Base-by-base conservation (phyloP, 768 basidiomycete genomes). In the Russula lepida region DNA sequence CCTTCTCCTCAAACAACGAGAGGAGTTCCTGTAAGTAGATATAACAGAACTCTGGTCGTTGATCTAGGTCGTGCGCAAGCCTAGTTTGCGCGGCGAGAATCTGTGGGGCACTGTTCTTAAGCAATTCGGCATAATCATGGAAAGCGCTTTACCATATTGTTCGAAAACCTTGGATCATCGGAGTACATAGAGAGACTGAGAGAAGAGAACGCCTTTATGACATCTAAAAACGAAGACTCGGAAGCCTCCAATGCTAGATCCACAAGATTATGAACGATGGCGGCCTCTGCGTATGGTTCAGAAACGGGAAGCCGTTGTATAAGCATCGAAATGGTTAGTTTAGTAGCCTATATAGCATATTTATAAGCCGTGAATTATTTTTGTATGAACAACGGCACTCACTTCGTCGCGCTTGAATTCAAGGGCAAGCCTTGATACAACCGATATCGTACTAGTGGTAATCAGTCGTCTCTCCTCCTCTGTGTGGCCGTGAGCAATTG, bases 61-160 rank as follows among this genome's bases (percentile, higher is more conserved):
- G 79, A 66, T 79, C 74, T 28, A 95, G 70, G 66, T 92, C 90
- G 69, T 86, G 85, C 2, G 93, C 91, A 32, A 98, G 79, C 53
- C 89, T 81, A 3, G 93, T 95, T 72, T 95, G 93, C 4, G 94
- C 93, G 11, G 92, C 90, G 41, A 97, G 76, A 17, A 97, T 83
- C 89, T 92, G 65, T 4, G 63, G 15, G 53, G 11, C 25, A 6
- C 23, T n/a, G 6, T 41, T 52, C 27, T 55, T 33, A 50, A 44
- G 28, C 30, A 27, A 13, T 27, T 43, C 1, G 12, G 33, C 0
- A 28, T 15, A 32, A 23, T 17, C 21, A n/a, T 13, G 49, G 7
- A 33, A 28, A n/a, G 39, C 35, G 62, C 54, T 15, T 30, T 69
- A 88, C 92, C 83, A 91, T 92, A 63, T 94, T 94, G 67, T 89